Conservation (phyloP, 1,139 yeast species). For the Candida sp. region DNA sequence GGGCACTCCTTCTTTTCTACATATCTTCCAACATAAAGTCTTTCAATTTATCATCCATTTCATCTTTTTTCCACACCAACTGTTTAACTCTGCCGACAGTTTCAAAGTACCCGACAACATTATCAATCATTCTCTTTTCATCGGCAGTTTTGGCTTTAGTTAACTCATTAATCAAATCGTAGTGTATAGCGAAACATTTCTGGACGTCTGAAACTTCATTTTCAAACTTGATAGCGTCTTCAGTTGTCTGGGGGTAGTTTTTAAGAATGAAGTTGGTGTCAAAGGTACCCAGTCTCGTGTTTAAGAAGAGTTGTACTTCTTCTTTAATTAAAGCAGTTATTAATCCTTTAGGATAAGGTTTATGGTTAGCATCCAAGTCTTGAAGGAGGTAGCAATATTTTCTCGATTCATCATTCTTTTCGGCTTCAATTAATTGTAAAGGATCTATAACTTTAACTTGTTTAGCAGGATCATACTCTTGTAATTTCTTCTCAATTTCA, state of each 20-base stretch:
- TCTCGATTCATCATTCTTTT: conserved; percentile 36
- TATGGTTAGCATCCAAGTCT: conserved; percentile 30
- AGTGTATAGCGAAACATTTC: conserved; percentile 33
- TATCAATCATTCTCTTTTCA: conserved; percentile 24
- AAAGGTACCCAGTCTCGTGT: conserved; percentile 40
- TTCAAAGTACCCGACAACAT: conserved; percentile 55
- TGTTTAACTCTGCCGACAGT: conserved; percentile 49
- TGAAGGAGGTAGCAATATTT: conserved; percentile 40
- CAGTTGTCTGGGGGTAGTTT: conserved; percentile 56
- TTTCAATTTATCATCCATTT: conserved; percentile 20
- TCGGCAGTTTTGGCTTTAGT: conserved; percentile 24
- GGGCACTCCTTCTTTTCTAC: conserved; percentile 4
- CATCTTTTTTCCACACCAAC: conserved; percentile 17
- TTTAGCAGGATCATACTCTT: conserved; percentile 11
- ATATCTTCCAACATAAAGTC: conserved; percentile 22
- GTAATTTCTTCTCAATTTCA: conserved; percentile 17
- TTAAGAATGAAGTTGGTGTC: conserved; percentile 44
- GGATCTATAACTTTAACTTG: conserved; percentile 51
- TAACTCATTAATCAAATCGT: conserved; percentile 24
- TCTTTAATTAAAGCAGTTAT: conserved; percentile 54
- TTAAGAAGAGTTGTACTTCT: conserved; percentile 35
- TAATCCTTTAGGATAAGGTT: conserved; percentile 54
- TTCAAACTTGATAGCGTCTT: conserved; percentile 63
- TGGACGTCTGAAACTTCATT: conserved; percentile 49
- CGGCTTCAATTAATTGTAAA: conserved; percentile 38